Base-by-base conservation (phyloP, 2,329 filamentous ascomycete genomes). In the Ophiocordyceps camponoti-leonardi region DNA sequence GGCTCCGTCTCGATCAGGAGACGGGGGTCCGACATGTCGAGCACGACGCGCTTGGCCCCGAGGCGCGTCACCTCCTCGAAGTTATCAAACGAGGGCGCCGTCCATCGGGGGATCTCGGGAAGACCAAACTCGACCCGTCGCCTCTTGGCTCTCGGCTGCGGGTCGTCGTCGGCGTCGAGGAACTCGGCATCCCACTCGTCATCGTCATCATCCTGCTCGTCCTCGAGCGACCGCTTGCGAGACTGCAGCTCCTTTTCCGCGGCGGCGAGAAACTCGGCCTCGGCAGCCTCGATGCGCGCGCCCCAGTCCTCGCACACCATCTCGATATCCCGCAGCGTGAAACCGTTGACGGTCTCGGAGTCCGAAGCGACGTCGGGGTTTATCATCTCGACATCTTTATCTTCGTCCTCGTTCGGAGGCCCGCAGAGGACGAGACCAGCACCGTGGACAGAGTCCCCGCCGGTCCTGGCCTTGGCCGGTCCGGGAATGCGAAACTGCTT, bases 291-390 rank as follows among this genome's bases (percentile, higher is more conserved):
- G 44, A 80, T 77, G 42, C 77, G 71, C 18, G 77, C 63, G 46
- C 84, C 79, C 83, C 86, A 96, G 58, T 95, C 86, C 48, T 86
- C 78, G 56, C 88, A 95, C 6, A 92, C 77, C 42, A 93, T 76
- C 47, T 85, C 78, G 46, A 98, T 77, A 55, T 96, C 88, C 45
- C 81, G 75, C 61, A 90, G 74, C 0, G 76, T 83, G 49, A 85
- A 77, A 2, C 85, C 86, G 30, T 80, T 84, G 18, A 92, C 69
- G 19, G 72, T 74, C 53, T 90, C 82, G 14, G 75, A 62, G 43
- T 77, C 72, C 0, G 69, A 71, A 3, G 71, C 70, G 22, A 67
- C 66, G 20, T 72, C 69, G 11, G 72, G 53, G 39, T 72, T 68
- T 44, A 70, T 68, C 45, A 64, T 63, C 10, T 61, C 56, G 3